Percentiles rank a stretch among this genome's conserved stretches.
phyloP scores from a whole-genome alignment of 169 alveolate species.

The Eimeria praecox region DNA sequence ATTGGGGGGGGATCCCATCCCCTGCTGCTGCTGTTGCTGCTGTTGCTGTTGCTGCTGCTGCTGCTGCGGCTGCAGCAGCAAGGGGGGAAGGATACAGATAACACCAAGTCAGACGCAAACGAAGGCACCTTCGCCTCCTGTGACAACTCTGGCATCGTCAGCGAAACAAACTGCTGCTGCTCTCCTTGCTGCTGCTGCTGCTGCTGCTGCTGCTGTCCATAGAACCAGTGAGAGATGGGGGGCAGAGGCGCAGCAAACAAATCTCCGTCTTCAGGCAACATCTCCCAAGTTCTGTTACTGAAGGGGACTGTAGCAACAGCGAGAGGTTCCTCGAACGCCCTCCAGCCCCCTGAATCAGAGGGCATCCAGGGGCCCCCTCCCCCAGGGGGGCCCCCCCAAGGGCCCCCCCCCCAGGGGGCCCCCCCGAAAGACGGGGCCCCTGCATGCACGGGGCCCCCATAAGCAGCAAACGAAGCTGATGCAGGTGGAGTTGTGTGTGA shows the following conservation, averaged over 20 bases:
- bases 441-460: not conserved
- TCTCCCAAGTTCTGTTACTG: slow-evolving; percentile 73
- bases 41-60: slow-evolving; percentile 1
- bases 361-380: not conserved
- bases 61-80: no score
- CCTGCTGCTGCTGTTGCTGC: slow-evolving; percentile 23
- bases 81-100: not conserved
- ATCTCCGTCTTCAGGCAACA: slow-evolving; percentile 48
- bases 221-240: not conserved
- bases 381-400: no score
- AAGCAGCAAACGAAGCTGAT: not conserved
- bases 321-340: slow-evolving; percentile 31
- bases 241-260: slow-evolving; percentile 54
- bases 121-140: slow-evolving; percentile 1
- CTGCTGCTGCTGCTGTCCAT: not conserved
- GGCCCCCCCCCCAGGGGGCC: no score
- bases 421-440: not conserved
- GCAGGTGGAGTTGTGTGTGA: not conserved
- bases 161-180: not conserved
- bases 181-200: not conserved
- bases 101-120: slow-evolving; percentile 18
- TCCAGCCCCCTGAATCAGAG: not conserved
- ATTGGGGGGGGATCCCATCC: not conserved
- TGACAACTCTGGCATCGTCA: not conserved
- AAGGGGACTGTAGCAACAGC: slow-evolving; percentile 75